Evolutionary conservation across 2,329 filamentous ascomycete species (phyloP).

Genomic region (Colletotrichum godetiae): DNA sequence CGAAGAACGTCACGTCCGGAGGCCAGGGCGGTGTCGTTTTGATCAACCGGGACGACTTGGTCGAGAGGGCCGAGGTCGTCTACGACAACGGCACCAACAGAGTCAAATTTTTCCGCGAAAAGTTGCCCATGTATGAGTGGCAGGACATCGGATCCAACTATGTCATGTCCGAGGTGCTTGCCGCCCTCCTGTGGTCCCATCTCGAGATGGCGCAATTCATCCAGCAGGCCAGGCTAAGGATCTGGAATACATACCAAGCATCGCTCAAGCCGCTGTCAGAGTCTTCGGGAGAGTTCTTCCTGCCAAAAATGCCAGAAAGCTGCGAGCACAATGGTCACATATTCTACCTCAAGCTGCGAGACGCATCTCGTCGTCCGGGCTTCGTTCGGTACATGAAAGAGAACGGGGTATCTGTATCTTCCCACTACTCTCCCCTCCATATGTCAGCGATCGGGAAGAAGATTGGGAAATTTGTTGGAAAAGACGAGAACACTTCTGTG

Average conservation of each 20-base stretch:
- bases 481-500: neutral
- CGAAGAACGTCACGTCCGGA: neutral
- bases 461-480: neutral
- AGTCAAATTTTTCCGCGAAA: neutral
- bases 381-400: neutral
- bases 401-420: neutral
- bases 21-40: neutral
- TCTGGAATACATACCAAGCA: neutral
- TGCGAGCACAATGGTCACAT: neutral
- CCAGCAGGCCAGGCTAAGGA: neutral
- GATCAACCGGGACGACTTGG: neutral
- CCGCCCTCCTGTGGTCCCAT: neutral
- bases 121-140: neutral
- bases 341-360: neutral
- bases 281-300: neutral
- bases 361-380: neutral
- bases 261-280: neutral
- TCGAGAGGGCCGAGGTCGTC: neutral
- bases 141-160: neutral
- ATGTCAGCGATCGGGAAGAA: neutral
- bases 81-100: neutral
- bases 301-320: neutral
- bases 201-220: constrained; percentile 1
- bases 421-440: neutral
- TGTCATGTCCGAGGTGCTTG: neutral